Evolutionary conservation across 495 filamentous ascomycete species (phyloP), one percentile per base, ranked within the genome.

Genomic region (Penicillium bovifimosum): DNA sequence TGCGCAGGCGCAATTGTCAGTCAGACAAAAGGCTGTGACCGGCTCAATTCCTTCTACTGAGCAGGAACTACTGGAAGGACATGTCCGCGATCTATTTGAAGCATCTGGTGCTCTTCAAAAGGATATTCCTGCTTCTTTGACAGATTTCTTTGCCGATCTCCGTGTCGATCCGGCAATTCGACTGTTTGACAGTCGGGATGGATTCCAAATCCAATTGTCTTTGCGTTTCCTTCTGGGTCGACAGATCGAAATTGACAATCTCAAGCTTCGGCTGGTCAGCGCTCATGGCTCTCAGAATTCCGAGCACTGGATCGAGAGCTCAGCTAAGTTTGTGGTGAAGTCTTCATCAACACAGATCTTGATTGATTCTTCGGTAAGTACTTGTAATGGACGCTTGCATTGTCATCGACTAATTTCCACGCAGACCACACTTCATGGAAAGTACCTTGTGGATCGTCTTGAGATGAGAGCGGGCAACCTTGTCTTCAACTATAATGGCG

Each of bases 371-470:
- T 51, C 61, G 52, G 73, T 75, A 56, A 54, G 70, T 58, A 28
- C 17, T 36, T 24, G 18, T 50, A 9, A 3, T 41, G 3, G 2
- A 2, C 29, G 13, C 13, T 20, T 16, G 16, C 28, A 20, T 8
- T 35, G 8, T 41, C 18, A 5, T 40, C 33, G 43, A 26, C 60
- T 77, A 47, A 77, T 67, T 0, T 54, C 1, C 29, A 17, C 52
- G 2, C 35, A 85, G 79, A 72, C 73, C 35, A 83, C 85, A 28
- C 80, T 88, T 9, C 82, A 85, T 46, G 93, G 90, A 7, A 79
- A 78, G 48, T 96, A 90, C 56, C 76, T 84, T 45, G 80, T 91
- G 34, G 87, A 91, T 52, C 82, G 84, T 45, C 71, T 97, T 34
- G 75, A 83, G 31, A 61, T 97, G 40, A 70, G 78, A 33, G 73